phyloP scores from a whole-genome alignment of 768 basidiomycete species.

The Boletus rubroflammeus region DNA sequence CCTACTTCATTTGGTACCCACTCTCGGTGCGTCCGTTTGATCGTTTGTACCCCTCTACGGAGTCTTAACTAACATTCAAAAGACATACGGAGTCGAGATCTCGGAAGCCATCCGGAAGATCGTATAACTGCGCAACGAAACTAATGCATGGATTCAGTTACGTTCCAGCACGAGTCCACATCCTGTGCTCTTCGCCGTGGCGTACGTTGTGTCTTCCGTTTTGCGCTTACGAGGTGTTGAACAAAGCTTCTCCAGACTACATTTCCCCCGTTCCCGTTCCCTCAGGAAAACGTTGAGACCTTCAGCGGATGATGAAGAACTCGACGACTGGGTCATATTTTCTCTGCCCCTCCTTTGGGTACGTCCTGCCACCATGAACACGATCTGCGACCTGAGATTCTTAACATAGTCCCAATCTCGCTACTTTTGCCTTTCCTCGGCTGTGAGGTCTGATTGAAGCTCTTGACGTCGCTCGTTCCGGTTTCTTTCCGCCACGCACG shows the following conservation, averaged over 20 bases:
- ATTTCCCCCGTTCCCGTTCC: not conserved
- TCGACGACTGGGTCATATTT: not conserved
- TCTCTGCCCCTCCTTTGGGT: not conserved
- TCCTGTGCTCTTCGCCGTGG: too few relatives aligned
- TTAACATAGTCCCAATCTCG: not conserved
- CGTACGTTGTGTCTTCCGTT: not conserved
- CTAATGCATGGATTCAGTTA: not conserved
- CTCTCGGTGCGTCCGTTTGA: not conserved
- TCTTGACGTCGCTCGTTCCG: not conserved
- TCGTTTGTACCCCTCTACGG: not conserved
- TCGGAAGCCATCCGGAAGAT: too few relatives aligned
- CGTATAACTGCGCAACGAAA: not conserved
- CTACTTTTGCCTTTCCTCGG: constrained; percentile 2
- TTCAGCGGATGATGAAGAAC: not conserved
- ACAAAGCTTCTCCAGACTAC: not conserved
- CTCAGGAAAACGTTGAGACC: not conserved
- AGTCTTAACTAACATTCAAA: not conserved
- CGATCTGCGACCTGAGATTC: not conserved
- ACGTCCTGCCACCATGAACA: not conserved
- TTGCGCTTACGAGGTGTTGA: not conserved
- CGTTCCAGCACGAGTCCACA: not conserved
- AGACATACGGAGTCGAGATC: not conserved
- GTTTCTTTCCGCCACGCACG: not conserved
- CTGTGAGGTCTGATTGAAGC: not conserved
- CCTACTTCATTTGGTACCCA: not conserved